phyloP scores from a whole-genome alignment of 1,139 yeast species.

The Taphrina populina region DNA sequence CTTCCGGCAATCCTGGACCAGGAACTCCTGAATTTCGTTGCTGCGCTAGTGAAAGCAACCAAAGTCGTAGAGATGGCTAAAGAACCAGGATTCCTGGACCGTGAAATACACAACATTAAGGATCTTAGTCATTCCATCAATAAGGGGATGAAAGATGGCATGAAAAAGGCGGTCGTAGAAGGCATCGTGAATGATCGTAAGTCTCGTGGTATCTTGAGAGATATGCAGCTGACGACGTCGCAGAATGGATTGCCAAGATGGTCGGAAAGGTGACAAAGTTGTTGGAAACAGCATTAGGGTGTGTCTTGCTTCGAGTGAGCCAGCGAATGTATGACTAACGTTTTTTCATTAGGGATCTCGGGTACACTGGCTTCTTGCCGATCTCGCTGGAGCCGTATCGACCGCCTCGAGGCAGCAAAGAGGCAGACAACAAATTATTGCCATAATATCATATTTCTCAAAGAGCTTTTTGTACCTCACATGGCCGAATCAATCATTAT shows the following conservation, averaged over 20 bases:
- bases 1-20: slow-evolving; percentile 29
- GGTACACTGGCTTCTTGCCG: slow-evolving; percentile 27
- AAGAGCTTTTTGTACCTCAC: no score
- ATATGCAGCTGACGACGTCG: neutral
- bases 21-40: slow-evolving; percentile 29
- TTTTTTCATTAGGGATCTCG: slow-evolving; percentile 15
- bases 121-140: slow-evolving; percentile 3
- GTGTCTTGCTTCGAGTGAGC: no score
- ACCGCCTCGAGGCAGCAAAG: slow-evolving; percentile 12
- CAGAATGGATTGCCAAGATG: slow-evolving; percentile 23
- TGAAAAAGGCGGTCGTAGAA: slow-evolving; percentile 28
- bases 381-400: slow-evolving; percentile 22
- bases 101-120: slow-evolving; percentile 19
- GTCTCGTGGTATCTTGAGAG: neutral
- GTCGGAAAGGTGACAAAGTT: slow-evolving; percentile 27
- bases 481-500: no score
- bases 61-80: slow-evolving; percentile 24
- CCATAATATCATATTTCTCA: neutral
- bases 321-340: no score
- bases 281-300: slow-evolving; percentile 29
- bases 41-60: slow-evolving; percentile 27
- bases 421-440: slow-evolving; percentile 8
- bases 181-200: slow-evolving; percentile 29
- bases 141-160: slow-evolving; percentile 26
- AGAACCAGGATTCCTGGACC: slow-evolving; percentile 14